A percentile compares a stretch with the other conserved stretches of the same genome.
These are phyloP conservation scores for Trapa bicornis DNA, from an alignment of 345 rosid genomes.

Conservation along the genomic window DNA sequence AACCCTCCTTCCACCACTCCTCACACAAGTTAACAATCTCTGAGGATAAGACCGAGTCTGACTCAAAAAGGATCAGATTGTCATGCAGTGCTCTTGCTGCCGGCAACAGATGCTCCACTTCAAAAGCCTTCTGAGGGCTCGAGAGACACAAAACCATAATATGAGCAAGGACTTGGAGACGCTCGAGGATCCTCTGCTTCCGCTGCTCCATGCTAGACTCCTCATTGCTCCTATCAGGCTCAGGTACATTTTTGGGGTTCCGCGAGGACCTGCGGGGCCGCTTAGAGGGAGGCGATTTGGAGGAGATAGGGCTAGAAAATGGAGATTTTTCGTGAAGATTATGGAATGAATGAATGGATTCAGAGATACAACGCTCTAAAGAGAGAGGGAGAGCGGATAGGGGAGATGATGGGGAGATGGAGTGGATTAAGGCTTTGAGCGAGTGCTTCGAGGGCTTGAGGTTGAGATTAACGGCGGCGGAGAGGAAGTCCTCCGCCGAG, in stretches of 20 bases:
- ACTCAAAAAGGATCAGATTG: slow-evolving; percentile 53
- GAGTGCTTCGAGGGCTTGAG: slow-evolving; percentile 56
- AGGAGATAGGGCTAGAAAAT: slow-evolving; percentile 32
- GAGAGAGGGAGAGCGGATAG: slow-evolving; percentile 45
- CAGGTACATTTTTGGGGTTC: background rate
- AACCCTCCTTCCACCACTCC: slow-evolving; percentile 66
- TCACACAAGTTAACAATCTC: slow-evolving; percentile 70
- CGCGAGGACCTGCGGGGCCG: slow-evolving; percentile 16
- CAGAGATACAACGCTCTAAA: slow-evolving; percentile 32
- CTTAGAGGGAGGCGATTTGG: slow-evolving; percentile 18
- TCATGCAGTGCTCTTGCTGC: slow-evolving; percentile 56
- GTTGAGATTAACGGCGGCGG: slow-evolving; percentile 28
- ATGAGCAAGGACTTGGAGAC: slow-evolving; percentile 37
- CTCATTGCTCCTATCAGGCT: background rate
- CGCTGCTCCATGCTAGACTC: slow-evolving; percentile 4
- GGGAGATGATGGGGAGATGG: slow-evolving; percentile 38
- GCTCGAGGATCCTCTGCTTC: slow-evolving; percentile 22
- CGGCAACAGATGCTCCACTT: slow-evolving; percentile 35
- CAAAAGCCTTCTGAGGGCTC: slow-evolving; percentile 38
- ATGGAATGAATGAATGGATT: slow-evolving; percentile 27
- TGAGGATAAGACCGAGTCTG: slow-evolving; percentile 37
- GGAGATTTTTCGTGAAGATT: slow-evolving; percentile 30
- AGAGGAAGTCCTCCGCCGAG: slow-evolving; percentile 61
- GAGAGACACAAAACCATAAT: slow-evolving; percentile 33
- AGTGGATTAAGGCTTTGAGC: slow-evolving; percentile 46